These are phyloP conservation scores for Cercospora sojina DNA, from an alignment of 2,329 filamentous ascomycete species.

Conservation along the genomic window DNA sequence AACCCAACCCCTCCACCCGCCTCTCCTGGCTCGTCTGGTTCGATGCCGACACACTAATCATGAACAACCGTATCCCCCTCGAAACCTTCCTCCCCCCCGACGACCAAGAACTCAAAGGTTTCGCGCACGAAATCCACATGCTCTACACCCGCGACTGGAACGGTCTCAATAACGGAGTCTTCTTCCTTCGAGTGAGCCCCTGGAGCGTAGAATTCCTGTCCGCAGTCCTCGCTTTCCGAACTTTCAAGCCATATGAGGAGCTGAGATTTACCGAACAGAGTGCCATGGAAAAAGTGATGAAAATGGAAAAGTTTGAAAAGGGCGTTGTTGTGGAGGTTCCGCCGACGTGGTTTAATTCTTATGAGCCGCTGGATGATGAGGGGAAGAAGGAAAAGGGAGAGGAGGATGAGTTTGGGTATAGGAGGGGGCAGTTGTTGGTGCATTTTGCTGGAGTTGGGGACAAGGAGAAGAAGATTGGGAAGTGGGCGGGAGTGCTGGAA, in stretches of 20 bases:
- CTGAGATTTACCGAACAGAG: slow-evolving; percentile 43
- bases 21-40: slow-evolving; percentile 47
- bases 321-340: slow-evolving; percentile 39
- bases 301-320: slow-evolving; percentile 33
- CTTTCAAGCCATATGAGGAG: slow-evolving; percentile 39
- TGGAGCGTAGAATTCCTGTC: slow-evolving; percentile 43
- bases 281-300: slow-evolving; percentile 42
- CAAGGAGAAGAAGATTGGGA: slow-evolving; percentile 37
- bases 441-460: slow-evolving; percentile 43
- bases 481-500: slow-evolving; percentile 40
- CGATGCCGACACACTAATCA: slow-evolving; percentile 44
- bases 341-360: slow-evolving; percentile 47
- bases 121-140: slow-evolving; percentile 35
- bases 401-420: slow-evolving; percentile 30
- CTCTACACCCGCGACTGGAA: slow-evolving; percentile 43
- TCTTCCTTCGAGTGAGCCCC: slow-evolving; percentile 40
- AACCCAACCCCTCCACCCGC: slow-evolving; percentile 36
- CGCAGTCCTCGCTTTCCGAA: slow-evolving; percentile 41
- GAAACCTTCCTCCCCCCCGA: slow-evolving; percentile 41
- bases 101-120: slow-evolving; percentile 11
- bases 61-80: slow-evolving; percentile 43
- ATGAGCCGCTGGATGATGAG: slow-evolving; percentile 37
- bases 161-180: slow-evolving; percentile 46
- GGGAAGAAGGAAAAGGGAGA: slow-evolving; percentile 37
- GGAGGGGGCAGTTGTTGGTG: slow-evolving; percentile 43